Percentiles rank a stretch among this genome's conserved stretches.
These are phyloP conservation scores for Rhizophora apiculata DNA, from an alignment of 345 rosid genomes.

Conservation along the genomic window DNA sequence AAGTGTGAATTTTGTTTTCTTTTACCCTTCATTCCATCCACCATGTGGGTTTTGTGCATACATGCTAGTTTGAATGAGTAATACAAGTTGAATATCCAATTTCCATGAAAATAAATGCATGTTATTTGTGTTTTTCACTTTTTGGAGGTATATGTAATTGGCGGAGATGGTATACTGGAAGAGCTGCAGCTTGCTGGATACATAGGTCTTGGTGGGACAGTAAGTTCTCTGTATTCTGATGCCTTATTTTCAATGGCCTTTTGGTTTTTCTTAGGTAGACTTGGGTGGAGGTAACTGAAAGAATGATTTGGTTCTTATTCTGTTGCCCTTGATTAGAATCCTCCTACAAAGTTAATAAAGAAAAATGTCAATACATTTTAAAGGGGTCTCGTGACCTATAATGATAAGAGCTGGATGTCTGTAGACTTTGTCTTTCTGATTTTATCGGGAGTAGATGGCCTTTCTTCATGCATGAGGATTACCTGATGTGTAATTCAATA, in stretches of 20 bases:
- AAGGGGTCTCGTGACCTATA: too few relatives aligned
- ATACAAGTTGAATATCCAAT: not conserved
- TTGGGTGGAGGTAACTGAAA: not conserved
- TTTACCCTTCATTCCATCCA: not conserved
- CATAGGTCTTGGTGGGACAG: slow-evolving; percentile 86
- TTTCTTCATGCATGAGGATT: too few relatives aligned
- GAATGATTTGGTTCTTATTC: not conserved
- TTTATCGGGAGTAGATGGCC: too few relatives aligned
- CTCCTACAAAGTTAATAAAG: too few relatives aligned
- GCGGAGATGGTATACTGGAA: slow-evolving; percentile 74
- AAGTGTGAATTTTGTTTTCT: not conserved
- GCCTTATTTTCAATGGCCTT: not conserved
- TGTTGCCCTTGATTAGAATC: not conserved
- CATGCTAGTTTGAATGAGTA: not conserved
- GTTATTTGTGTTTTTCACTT: not conserved
- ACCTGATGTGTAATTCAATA: too few relatives aligned
- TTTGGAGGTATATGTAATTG: slow-evolving; percentile 76
- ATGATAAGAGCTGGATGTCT: too few relatives aligned
- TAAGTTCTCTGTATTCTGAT: slow-evolving; percentile 28
- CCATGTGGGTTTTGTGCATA: not conserved
- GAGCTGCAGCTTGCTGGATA: slow-evolving; percentile 73
- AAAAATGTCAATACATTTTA: too few relatives aligned
- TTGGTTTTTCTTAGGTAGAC: not conserved
- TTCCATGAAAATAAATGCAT: not conserved
- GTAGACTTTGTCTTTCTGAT: too few relatives aligned